Evolutionary conservation across 2,329 filamentous ascomycete genomes (phyloP).

Genomic region (Aspergillus sp.): DNA sequence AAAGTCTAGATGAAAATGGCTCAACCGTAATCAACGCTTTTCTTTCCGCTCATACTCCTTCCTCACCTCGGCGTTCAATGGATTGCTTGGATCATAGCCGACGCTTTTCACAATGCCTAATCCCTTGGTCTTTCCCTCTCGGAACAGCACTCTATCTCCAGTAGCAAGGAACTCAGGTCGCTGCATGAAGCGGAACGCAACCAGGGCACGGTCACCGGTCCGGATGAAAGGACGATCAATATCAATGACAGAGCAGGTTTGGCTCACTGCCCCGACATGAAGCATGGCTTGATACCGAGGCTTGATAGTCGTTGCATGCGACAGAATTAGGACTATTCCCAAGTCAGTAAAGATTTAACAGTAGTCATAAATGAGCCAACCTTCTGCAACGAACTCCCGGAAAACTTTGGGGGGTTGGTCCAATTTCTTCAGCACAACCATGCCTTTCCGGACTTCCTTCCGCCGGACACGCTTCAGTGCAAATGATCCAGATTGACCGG

Average conservation of each 20-base stretch:
- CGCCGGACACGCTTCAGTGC: conserved; percentile 82
- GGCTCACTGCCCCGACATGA: conserved; percentile 89
- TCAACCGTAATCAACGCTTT: not conserved
- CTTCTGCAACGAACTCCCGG: conserved; percentile 75
- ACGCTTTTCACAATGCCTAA: conserved; percentile 90
- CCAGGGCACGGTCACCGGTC: conserved; percentile 88
- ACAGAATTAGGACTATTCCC: conserved; percentile 76
- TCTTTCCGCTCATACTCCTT: conserved; percentile 16
- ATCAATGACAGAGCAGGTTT: conserved; percentile 96
- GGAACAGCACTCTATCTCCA: conserved; percentile 86
- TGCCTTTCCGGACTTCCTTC: conserved; percentile 94
- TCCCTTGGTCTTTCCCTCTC: conserved; percentile 92
- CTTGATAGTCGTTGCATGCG: conserved; percentile 95
- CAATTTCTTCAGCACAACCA: conserved; percentile 88
- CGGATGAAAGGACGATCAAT: conserved; percentile 95
- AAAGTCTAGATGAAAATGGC: not conserved
- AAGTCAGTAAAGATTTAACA: conserved; percentile 9
- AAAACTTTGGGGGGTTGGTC: conserved; percentile 74
- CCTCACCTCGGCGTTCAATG: conserved; percentile 43
- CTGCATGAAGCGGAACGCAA: conserved; percentile 94
- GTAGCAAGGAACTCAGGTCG: conserved; percentile 87
- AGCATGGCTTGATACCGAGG: conserved; percentile 98
- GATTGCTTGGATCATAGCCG: conserved; percentile 73
- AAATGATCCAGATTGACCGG: conserved; percentile 90
- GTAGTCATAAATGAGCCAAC: conserved; percentile 38